Conservation (phyloP, 352 stramenopile genomes). For the Phytophthora europaea region DNA sequence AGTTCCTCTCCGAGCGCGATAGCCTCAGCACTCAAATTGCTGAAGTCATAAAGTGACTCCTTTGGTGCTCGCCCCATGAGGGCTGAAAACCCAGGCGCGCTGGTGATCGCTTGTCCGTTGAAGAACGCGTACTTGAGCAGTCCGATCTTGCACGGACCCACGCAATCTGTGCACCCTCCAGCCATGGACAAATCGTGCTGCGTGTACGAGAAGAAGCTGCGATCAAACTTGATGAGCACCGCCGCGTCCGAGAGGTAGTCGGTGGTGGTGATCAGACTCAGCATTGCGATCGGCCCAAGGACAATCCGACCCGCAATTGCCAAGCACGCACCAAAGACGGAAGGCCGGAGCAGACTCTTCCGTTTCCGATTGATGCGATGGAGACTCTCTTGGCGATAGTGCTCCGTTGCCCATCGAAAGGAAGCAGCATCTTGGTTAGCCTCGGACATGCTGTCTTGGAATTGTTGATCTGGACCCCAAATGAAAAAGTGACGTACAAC, state of each 20-base stretch:
- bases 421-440: not conserved
- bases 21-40: constrained; percentile 8
- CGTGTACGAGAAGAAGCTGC: constrained; percentile 31
- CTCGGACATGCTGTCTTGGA: not conserved
- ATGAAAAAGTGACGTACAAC: too few species aligned
- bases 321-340: constrained; percentile 9
- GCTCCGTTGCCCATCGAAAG: not conserved
- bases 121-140: constrained; percentile 22
- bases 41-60: constrained; percentile 23
- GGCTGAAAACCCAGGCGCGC: not conserved
- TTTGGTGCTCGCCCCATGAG: not conserved
- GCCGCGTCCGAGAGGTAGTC: constrained; percentile 16
- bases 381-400: not conserved
- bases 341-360: constrained; percentile 7
- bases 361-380: not conserved
- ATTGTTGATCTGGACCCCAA: too few species aligned
- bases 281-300: constrained; percentile 12
- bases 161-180: constrained; percentile 19
- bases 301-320: constrained; percentile 23
- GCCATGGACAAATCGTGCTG: constrained; percentile 24
- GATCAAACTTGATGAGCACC: constrained; percentile 19
- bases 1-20: constrained; percentile 5
- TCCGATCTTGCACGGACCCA: constrained; percentile 23
- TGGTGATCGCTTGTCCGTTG: not conserved
- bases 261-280: constrained; percentile 6